These are phyloP conservation scores for Huntiella decipiens DNA, from an alignment of 2,329 filamentous ascomycete genomes.

Conservation along the genomic window DNA sequence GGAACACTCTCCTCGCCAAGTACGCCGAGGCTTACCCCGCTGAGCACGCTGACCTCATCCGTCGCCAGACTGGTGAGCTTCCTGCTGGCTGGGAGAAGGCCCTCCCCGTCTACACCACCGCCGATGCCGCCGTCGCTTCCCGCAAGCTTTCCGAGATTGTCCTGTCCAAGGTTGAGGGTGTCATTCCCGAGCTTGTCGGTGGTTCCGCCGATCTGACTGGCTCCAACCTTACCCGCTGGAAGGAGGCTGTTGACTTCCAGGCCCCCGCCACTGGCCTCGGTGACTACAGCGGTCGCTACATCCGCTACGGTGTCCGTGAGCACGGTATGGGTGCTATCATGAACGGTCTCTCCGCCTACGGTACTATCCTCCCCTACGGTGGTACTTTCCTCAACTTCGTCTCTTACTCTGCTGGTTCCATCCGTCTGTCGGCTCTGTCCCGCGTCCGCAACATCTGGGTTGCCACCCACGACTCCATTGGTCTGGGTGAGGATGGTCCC, in stretches of 20 bases:
- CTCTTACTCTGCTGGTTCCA: constrained; percentile 86
- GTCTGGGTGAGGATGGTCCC: constrained; percentile 94
- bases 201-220: constrained; percentile 95
- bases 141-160: constrained; percentile 94
- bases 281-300: constrained; percentile 77
- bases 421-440: constrained; percentile 83
- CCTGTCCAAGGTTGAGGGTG: constrained; percentile 66
- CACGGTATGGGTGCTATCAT: constrained; percentile 84
- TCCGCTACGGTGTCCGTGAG: constrained; percentile 83
- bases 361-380: constrained; percentile 78
- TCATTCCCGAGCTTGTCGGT: constrained; percentile 77
- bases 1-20: constrained; percentile 82
- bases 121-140: constrained; percentile 69
- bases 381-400: constrained; percentile 99
- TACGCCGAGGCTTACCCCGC: constrained; percentile 62
- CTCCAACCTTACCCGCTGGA: constrained; percentile 98
- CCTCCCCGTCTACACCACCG: constrained; percentile 76
- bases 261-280: constrained; percentile 70
- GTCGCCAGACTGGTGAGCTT: constrained; percentile 65
- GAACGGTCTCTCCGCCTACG: constrained; percentile 90
- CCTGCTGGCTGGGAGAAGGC: constrained; percentile 93
- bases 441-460: constrained; percentile 86
- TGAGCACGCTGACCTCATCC: constrained; percentile 62
- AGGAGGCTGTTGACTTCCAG: constrained; percentile 94
- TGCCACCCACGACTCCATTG: constrained; percentile 96